These are phyloP conservation scores for Adansonia digitata DNA, from an alignment of 345 rosid genomes.

Conservation along the genomic window DNA sequence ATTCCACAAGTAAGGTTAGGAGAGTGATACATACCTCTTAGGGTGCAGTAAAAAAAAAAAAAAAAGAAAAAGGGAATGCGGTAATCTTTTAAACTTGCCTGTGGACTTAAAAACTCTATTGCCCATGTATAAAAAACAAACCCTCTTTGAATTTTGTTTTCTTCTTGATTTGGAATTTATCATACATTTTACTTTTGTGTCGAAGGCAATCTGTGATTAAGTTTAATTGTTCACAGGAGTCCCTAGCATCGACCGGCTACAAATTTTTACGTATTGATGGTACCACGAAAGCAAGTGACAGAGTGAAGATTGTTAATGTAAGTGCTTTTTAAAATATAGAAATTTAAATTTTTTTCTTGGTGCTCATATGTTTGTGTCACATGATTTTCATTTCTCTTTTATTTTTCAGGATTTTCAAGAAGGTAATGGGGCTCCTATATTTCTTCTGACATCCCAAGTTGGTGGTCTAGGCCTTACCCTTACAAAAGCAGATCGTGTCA, in stretches of 20 bases:
- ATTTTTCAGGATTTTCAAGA: slow-evolving; percentile 78
- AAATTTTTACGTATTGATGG: slow-evolving; percentile 88
- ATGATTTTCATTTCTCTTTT: slow-evolving; percentile 18
- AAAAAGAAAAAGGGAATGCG: no score
- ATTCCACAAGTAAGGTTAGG: background rate
- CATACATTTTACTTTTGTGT: background rate
- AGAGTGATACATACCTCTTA: background rate
- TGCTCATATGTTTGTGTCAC: background rate
- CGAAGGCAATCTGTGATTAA: slow-evolving; percentile 1
- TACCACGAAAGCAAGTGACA: slow-evolving; percentile 78
- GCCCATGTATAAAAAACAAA: no score
- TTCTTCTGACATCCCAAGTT: slow-evolving; percentile 93
- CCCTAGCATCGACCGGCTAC: slow-evolving; percentile 56
- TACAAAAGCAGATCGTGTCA: slow-evolving; percentile 95
- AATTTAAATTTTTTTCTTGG: background rate
- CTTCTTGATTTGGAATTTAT: background rate
- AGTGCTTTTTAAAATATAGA: slow-evolving; percentile 15
- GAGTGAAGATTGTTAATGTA: slow-evolving; percentile 79
- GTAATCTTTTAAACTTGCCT: no score
- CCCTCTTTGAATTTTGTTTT: background rate
- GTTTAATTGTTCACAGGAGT: slow-evolving; percentile 46
- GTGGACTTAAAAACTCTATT: no score
- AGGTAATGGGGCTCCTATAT: slow-evolving; percentile 74
- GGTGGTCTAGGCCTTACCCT: slow-evolving; percentile 99
- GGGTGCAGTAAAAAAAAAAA: background rate